phyloP scores from a whole-genome alignment of 257 asterid genomes.

The Penstemon newberryi region DNA sequence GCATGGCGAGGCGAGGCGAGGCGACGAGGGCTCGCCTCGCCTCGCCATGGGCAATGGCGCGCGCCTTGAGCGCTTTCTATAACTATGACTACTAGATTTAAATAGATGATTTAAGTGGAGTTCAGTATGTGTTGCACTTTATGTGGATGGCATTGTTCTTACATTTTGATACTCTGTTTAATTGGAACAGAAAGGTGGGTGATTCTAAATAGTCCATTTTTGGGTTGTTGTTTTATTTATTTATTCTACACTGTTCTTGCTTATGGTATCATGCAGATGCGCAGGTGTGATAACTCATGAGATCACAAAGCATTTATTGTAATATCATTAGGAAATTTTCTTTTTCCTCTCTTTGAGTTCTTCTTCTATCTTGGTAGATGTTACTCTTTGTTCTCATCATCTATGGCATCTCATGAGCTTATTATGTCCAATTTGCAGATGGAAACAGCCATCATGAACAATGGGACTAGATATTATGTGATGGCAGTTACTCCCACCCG shows the following conservation, averaged over 20 bases:
- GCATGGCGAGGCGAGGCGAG: no score
- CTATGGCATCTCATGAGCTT: conserved; percentile 10
- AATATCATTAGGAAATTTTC: neutral
- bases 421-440: conserved; percentile 51
- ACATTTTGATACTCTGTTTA: conserved; percentile 11
- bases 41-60: no score
- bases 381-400: conserved; percentile 26
- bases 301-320: conserved; percentile 10
- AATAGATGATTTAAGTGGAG: conserved; percentile 26
- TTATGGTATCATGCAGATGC: conserved; percentile 8
- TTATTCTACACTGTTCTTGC: conserved; percentile 19
- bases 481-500: conserved; percentile 99
- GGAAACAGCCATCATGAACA: conserved; percentile 70
- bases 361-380: conserved; percentile 6
- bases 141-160: conserved; percentile 13
- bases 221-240: neutral
- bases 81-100: conserved; percentile 12
- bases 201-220: conserved; percentile 4
- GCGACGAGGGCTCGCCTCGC: no score
- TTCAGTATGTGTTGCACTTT: conserved; percentile 9
- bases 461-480: conserved; percentile 77
- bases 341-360: conserved; percentile 3
- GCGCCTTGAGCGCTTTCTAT: no score
- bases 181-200: conserved; percentile 7
- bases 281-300: conserved; percentile 11